Evolutionary conservation across 2,329 filamentous ascomycete species (phyloP).

Genomic region (Lasiodiplodia theobromae): DNA sequence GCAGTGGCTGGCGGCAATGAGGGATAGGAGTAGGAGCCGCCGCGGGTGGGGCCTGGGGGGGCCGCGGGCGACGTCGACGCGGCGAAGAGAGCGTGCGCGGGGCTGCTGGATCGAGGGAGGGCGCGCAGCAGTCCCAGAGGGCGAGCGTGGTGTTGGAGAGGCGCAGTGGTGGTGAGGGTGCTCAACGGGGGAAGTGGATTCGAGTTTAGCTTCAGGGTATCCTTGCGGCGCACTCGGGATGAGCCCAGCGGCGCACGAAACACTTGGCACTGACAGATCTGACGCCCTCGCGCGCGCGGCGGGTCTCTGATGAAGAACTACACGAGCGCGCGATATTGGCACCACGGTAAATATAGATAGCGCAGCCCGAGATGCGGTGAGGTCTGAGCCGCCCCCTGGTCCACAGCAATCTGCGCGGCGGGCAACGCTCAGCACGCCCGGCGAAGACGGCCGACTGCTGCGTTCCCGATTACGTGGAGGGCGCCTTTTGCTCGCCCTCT

Average conservation of each 20-base stretch:
- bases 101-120: constrained; percentile 22
- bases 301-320: constrained; percentile 29
- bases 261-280: constrained; percentile 28
- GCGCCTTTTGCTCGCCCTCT: constrained; percentile 17
- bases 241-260: constrained; percentile 28
- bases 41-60: constrained; percentile 4
- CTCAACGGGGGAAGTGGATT: constrained; percentile 24
- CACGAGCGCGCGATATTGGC: constrained; percentile 25
- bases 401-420: constrained; percentile 28
- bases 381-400: constrained; percentile 29
- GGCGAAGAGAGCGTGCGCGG: constrained; percentile 22
- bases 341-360: constrained; percentile 30
- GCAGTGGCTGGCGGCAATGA: constrained; percentile 29
- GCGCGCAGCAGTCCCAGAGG: constrained; percentile 24
- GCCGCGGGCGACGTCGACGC: not conserved
- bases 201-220: constrained; percentile 27
- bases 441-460: not conserved
- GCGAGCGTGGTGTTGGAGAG: not conserved
- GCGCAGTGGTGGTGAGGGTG: constrained; percentile 15
- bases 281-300: constrained; percentile 19
- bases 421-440: not conserved
- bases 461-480: constrained; percentile 22
- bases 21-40: constrained; percentile 29
- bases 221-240: constrained; percentile 25
- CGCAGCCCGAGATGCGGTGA: constrained; percentile 21